These are phyloP conservation scores for Pseudophaeomoniella oleicola DNA, from an alignment of 2,329 filamentous ascomycete species.

Conservation along the genomic window DNA sequence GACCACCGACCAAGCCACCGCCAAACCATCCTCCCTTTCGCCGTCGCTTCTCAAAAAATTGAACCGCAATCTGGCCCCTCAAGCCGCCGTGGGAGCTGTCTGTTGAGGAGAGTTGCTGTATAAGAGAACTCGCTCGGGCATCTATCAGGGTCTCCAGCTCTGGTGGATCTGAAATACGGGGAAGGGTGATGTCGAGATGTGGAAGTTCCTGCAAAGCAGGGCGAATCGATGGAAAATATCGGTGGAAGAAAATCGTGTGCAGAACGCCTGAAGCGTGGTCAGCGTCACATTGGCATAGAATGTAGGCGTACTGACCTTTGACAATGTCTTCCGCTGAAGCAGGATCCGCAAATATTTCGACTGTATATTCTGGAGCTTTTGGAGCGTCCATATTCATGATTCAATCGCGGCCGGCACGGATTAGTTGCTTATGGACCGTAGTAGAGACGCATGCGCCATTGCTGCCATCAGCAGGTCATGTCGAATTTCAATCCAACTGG, in stretches of 20 bases:
- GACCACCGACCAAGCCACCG: conserved; percentile 6
- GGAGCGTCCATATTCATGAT: conserved; percentile 48
- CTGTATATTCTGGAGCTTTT: conserved; percentile 69
- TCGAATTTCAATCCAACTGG: no score
- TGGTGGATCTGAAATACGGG: conserved; percentile 66
- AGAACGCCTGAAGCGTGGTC: conserved; percentile 52
- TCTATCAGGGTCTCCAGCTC: conserved; percentile 91
- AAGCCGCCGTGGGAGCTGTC: conserved; percentile 40
- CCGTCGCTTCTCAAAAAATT: conserved; percentile 89
- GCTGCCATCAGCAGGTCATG: no score
- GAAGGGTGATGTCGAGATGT: conserved; percentile 78
- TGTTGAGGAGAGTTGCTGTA: conserved; percentile 55
- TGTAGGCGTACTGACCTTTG: conserved; percentile 49
- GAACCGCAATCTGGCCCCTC: conserved; percentile 65
- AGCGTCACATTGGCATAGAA: background rate
- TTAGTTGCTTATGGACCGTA: no score
- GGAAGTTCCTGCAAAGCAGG: conserved; percentile 53
- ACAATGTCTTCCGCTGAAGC: conserved; percentile 82
- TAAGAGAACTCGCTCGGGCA: conserved; percentile 63
- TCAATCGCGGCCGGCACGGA: no score
- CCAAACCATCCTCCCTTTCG: conserved; percentile 42
- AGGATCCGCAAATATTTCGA: conserved; percentile 88
- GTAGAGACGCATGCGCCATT: no score
- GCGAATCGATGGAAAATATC: conserved; percentile 78
- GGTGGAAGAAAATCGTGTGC: conserved; percentile 97